Evolutionary conservation across 139 green algal species (phyloP).

Genomic region (Chlorella sp.): DNA sequence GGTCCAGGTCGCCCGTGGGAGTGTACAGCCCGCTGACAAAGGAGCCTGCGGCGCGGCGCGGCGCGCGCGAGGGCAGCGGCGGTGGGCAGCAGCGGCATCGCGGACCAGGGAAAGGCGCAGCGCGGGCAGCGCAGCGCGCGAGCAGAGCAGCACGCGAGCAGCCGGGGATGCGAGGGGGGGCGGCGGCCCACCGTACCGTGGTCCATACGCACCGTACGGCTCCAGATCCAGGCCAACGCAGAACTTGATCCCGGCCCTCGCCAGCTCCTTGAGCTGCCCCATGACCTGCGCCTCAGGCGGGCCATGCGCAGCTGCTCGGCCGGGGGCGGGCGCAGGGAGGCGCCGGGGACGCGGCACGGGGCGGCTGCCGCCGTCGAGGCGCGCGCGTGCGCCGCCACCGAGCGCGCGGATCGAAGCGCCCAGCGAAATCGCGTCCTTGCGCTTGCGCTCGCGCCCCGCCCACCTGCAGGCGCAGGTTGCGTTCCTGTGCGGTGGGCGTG

Average conservation of each 20-base stretch:
- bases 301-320: background rate
- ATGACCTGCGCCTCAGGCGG: background rate
- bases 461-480: slow-evolving; percentile 1
- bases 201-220: slow-evolving; percentile 21
- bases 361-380: background rate
- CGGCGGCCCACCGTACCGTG: background rate
- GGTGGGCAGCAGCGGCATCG: background rate
- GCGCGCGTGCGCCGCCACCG: background rate
- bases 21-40: slow-evolving; percentile 53
- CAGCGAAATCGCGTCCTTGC: background rate
- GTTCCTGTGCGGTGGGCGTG: background rate
- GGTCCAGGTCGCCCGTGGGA: slow-evolving; percentile 48
- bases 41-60: slow-evolving; percentile 7
- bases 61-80: background rate
- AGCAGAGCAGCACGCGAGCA: background rate
- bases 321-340: background rate
- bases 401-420: background rate
- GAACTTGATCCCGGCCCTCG: slow-evolving; percentile 28
- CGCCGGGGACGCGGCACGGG: background rate
- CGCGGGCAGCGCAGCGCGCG: too few species aligned
- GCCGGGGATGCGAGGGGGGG: too few species aligned
- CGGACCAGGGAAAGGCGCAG: background rate
- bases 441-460: background rate
- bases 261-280: slow-evolving; percentile 18
- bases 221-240: slow-evolving; percentile 33